Evolutionary conservation across 2,329 filamentous ascomycete species (phyloP), one percentile per base, ranked within the genome.

Genomic region (Botrytis deweyae): DNA sequence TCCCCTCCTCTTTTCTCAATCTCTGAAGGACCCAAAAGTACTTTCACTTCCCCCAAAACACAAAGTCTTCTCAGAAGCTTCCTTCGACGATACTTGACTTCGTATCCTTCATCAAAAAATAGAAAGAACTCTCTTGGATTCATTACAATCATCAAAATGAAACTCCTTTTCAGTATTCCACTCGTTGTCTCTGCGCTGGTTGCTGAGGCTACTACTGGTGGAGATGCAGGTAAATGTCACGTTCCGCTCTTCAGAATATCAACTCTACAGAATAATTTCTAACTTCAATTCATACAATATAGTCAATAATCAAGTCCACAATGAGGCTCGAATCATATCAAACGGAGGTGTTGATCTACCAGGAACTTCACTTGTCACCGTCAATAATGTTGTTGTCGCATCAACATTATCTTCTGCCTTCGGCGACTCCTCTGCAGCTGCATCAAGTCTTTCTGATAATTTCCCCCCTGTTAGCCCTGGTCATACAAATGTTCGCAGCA

Each of bases 311-410:
- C 20, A 20, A 36, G 18, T 25, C 25, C 22, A 38, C n/a, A 4
- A 59, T 55, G 29, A 67, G 29, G 22, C 66, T 20, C 46, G 70
- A 66, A 22, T 36, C 10, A 25, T 72, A 20, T 38, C 18, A 10
- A 16, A 65, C 18, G 61, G 70, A 67, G 62, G 70, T 38, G 3
- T 72, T n/a, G 10, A 20, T 25, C 33, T 58, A n/a, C 46, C 62
- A 25, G 44, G 46, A 40, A 55, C 62, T 36, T 66, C 61, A 22
- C 49, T 67, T 16, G 62, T 67, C 38, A 72, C 62, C 9, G 29
- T 38, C 62, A 72, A 72, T 25, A 72, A 40, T n/a, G 46, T 72
- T 20, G 49, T 72, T 44, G 62, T 72, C 62, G 62, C 70, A 36
- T 67, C 70, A 33, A 29, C 33, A 42, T 20, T 14, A 36, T 40